These are phyloP conservation scores for Casuarina equisetifolia DNA, from an alignment of 306 rosid species.

Conservation along the genomic window DNA sequence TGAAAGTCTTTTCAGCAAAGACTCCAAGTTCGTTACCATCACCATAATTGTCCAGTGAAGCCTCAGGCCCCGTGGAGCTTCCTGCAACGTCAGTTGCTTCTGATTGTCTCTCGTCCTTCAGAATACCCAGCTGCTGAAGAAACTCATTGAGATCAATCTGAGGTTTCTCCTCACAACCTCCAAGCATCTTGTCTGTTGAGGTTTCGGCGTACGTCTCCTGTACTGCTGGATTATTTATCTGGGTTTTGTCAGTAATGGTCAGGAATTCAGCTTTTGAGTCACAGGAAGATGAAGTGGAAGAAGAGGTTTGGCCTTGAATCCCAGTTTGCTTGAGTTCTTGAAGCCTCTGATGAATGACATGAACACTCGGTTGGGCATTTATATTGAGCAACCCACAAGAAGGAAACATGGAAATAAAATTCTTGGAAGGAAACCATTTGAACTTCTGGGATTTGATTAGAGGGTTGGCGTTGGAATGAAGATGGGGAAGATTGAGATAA, in stretches of 20 bases:
- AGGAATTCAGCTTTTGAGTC: constrained; percentile 40
- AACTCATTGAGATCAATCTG: constrained; percentile 97
- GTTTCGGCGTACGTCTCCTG: constrained; percentile 36
- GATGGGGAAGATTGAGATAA: constrained; percentile 90
- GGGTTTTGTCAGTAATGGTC: constrained; percentile 20
- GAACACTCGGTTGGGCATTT: constrained; percentile 93
- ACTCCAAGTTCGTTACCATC: constrained; percentile 47
- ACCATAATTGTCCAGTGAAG: constrained; percentile 31
- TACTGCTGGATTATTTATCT: constrained; percentile 19
- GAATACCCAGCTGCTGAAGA: constrained; percentile 86
- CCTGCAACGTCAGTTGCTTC: constrained; percentile 41
- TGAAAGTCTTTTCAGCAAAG: constrained; percentile 53
- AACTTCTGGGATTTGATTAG: constrained; percentile 53
- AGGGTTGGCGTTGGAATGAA: constrained; percentile 43
- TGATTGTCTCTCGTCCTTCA: constrained; percentile 48
- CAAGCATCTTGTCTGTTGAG: constrained; percentile 30
- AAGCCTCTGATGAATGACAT: constrained; percentile 88
- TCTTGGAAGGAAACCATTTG: constrained; percentile 92
- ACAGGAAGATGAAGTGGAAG: constrained; percentile 45
- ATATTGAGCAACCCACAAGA: constrained; percentile 72
- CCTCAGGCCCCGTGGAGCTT: constrained; percentile 47
- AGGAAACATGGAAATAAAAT: constrained; percentile 87
- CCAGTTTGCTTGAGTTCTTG: constrained; percentile 70
- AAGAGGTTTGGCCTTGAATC: constrained; percentile 34
- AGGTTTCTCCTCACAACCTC: constrained; percentile 70